A percentile compares a stretch with the other conserved stretches of the same genome.
These are phyloP conservation scores for Pichia kudriavzevii DNA, from an alignment of 1,139 yeast species.

Conservation along the genomic window DNA sequence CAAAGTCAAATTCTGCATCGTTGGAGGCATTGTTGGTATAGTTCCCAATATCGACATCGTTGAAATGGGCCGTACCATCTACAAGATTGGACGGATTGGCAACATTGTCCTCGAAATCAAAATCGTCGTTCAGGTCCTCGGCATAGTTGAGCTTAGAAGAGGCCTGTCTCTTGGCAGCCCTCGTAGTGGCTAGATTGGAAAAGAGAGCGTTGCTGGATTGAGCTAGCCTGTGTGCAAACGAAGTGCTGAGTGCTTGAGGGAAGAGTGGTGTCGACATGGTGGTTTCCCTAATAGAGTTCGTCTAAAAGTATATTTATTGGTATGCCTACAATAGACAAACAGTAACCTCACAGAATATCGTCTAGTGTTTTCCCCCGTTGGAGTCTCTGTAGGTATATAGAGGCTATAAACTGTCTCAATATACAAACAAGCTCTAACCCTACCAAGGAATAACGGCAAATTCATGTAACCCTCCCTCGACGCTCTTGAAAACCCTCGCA, in stretches of 20 bases:
- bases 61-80: neutral
- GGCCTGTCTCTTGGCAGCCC: slow-evolving; percentile 70
- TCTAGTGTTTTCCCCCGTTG: no score
- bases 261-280: slow-evolving; percentile 31
- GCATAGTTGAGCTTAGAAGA: slow-evolving; percentile 68
- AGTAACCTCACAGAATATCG: no score
- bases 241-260: slow-evolving; percentile 74
- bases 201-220: slow-evolving; percentile 55
- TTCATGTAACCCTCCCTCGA: no score
- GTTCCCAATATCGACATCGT: neutral
- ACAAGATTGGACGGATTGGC: neutral
- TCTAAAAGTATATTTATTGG: no score
- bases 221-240: slow-evolving; percentile 57
- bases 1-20: no score
- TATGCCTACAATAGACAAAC: no score
- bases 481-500: no score
- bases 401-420: no score
- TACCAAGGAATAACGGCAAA: no score
- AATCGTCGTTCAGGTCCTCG: slow-evolving; percentile 54
- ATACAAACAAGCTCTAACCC: no score
- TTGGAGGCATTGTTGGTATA: neutral
- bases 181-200: slow-evolving; percentile 64
- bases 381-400: no score
- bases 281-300: no score
- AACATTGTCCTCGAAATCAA: slow-evolving; percentile 43